A percentile compares a stretch with the other conserved stretches of the same genome.
Evolutionary conservation across 78 protist species (phyloP).

Genomic region (Anaeramoeba ignava): DNA sequence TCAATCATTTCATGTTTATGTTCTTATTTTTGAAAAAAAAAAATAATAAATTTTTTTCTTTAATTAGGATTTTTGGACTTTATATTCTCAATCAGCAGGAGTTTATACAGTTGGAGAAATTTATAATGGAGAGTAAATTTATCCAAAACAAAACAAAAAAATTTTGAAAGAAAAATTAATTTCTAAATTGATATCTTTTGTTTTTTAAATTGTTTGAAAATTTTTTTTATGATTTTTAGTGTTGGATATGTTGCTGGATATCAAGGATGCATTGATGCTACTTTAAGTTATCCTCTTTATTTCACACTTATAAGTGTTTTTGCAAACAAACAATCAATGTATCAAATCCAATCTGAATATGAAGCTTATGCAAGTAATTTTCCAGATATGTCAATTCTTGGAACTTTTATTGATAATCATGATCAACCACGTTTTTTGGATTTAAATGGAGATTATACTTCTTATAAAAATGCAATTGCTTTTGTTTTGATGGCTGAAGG

Average conservation of each 20-base stretch:
- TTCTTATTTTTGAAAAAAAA: no score
- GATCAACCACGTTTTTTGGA: constrained; percentile 66
- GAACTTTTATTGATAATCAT: constrained; percentile 69
- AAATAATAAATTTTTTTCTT: no score
- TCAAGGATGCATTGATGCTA: constrained; percentile 40
- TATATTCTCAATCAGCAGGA: constrained; percentile 19
- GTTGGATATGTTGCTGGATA: constrained; percentile 35
- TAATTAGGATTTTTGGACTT: constrained; percentile 7
- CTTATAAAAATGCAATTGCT: constrained; percentile 51
- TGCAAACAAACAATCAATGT: constrained; percentile 41
- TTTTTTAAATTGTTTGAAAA: no score
- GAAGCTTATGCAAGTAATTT: background rate
- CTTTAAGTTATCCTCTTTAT: constrained; percentile 64
- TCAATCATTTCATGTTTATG: no score
- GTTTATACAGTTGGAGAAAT: constrained; percentile 75
- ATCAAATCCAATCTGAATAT: constrained; percentile 19
- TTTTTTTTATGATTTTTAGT: no score
- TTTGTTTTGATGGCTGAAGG: constrained; percentile 15
- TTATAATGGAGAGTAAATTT: constrained; percentile 65
- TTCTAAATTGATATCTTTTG: no score
- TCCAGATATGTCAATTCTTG: constrained; percentile 7
- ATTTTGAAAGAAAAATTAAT: no score
- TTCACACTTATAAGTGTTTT: constrained; percentile 47
- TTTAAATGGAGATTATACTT: constrained; percentile 26
- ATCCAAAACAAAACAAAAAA: no score